Conservation (phyloP, 179 eudicot genomes). For the Carnegiea gigantea region DNA sequence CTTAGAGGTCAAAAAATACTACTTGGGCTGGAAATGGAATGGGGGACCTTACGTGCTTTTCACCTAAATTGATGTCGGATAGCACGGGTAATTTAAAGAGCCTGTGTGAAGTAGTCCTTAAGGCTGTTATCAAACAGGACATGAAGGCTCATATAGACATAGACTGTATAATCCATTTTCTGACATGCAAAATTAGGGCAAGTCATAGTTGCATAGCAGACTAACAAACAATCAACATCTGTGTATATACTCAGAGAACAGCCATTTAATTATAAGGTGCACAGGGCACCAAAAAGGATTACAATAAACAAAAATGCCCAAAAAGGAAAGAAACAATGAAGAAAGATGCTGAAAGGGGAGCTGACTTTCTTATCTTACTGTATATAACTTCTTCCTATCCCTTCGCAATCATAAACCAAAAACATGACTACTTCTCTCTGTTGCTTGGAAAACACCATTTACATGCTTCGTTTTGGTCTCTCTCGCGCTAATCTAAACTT, state of each 20-base stretch:
- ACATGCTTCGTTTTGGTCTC: conserved; percentile 15
- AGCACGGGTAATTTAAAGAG: too few species aligned
- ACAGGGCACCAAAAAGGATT: conserved; percentile 17
- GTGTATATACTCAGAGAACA: conserved; percentile 14
- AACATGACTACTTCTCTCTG: conserved; percentile 22
- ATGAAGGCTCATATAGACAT: not conserved
- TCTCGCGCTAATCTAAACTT: conserved; percentile 22
- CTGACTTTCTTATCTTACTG: conserved; percentile 19
- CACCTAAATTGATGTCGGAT: not conserved
- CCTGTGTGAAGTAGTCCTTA: too few species aligned
- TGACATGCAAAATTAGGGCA: not conserved
- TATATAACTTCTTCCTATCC: conserved; percentile 32
- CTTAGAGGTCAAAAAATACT: not conserved
- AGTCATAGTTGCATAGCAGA: not conserved
- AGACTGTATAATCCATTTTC: not conserved
- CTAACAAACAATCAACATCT: not conserved
- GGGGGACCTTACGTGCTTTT: not conserved
- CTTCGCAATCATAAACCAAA: conserved; percentile 29
- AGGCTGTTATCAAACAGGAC: too few species aligned
- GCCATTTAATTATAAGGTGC: conserved; percentile 11
- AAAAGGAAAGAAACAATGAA: not conserved
- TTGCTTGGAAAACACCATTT: conserved; percentile 32
- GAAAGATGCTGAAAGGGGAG: conserved; percentile 22
- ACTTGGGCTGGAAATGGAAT: too few species aligned
- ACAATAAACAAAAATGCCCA: conserved; percentile 17